Conservation (phyloP, 306 rosid species). For the Quercus glauca region DNA sequence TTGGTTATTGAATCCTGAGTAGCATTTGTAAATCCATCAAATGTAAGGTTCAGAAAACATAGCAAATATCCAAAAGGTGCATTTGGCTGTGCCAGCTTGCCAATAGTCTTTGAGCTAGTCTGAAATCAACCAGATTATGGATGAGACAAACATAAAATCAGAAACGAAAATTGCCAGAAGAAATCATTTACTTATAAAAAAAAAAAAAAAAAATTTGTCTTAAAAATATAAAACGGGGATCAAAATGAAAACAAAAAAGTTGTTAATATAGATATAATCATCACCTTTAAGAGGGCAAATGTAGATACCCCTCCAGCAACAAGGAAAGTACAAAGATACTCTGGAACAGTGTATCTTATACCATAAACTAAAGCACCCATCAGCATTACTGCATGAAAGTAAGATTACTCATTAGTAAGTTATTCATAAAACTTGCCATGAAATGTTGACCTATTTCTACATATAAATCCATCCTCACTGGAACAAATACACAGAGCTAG, state of each 20-base stretch:
- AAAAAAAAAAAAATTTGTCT: neutral
- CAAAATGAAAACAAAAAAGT: neutral
- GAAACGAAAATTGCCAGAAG: neutral
- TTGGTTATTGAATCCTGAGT: slow-evolving; percentile 91
- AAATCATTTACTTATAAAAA: neutral
- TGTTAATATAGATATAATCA: neutral
- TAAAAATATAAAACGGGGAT: neutral
- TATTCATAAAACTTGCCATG: neutral
- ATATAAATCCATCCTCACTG: neutral
- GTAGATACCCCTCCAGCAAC: slow-evolving; percentile 98
- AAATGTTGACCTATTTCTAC: neutral
- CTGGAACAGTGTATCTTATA: slow-evolving; percentile 70
- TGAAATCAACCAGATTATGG: slow-evolving; percentile 34
- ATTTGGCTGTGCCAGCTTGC: slow-evolving; percentile 91
- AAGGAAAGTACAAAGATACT: slow-evolving; percentile 78
- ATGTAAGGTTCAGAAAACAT: slow-evolving; percentile 90
- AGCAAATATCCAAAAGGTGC: slow-evolving; percentile 97
- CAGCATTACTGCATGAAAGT: slow-evolving; percentile 79
- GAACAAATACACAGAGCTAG: neutral
- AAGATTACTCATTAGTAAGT: slow-evolving; percentile 20
- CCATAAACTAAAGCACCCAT: slow-evolving; percentile 92
- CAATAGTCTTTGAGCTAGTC: slow-evolving; percentile 93
- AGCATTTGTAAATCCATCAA: slow-evolving; percentile 99
- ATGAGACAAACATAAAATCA: neutral
- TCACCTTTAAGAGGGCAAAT: slow-evolving; percentile 91